Base-by-base conservation (phyloP, 2,329 filamentous ascomycete genomes). In the Phialophora macrospora region DNA sequence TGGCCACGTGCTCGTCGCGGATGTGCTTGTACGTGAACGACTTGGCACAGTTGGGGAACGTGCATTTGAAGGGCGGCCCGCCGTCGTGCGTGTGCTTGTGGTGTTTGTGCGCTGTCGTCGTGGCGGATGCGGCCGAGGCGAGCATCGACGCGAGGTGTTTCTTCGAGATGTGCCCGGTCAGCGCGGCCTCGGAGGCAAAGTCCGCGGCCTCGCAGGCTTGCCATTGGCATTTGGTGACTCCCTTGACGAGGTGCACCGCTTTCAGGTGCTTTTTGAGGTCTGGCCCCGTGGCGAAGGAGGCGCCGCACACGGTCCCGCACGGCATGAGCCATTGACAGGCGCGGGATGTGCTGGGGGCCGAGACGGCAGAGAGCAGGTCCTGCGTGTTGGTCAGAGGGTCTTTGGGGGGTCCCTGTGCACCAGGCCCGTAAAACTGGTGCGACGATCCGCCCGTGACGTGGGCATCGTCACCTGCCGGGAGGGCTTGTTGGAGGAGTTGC, bases 1-100 rank as follows among this genome's bases (percentile, higher is more conserved):
- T 65, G 17, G 70, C 70, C 4, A 71, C 62, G 62, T 72, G 71
- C 38, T 71, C 68, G 55, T 71, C 69, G 34, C 68, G 70, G 14
- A 72, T 70, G 63, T 72, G 71, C 44, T 72, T 72, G 64, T 72
- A 72, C 70, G 70, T 70, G 67, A 72, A 72, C 8, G 69, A 71
- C 54, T 72, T 72, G 26, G 60, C 38, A 55, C 71, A 72, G 48
- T 67, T 66, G 30, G 71, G 68, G 54, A 69, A 71, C 3, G 71
- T 72, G 61, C 71, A 72, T 61, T 72, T 72, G 63, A 71, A 72
- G 14, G 70, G 65, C 4, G 67, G 65, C 34, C 67, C 66, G 24
- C 38, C 41, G 24, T 55, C 56, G 59, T 60, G 55, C 57, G 52
- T 2, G 48, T 65, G 48, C n/a, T 60, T 49, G 59, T 59, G 26